Conservation (phyloP, 495 filamentous ascomycete species). For the Podospora appendiculata region DNA sequence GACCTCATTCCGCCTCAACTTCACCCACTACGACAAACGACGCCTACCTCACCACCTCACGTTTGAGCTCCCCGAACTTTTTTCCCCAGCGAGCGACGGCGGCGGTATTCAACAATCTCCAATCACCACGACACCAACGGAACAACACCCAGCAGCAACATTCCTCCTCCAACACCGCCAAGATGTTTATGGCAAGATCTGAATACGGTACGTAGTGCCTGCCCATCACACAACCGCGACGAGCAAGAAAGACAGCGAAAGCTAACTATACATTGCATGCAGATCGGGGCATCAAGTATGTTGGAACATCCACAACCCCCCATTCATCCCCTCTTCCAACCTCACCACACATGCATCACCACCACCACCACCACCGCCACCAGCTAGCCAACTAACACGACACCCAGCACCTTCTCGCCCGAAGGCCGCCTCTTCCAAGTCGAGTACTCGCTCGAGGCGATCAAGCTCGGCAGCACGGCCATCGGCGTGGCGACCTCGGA, state of each 20-base stretch:
- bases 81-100: neutral
- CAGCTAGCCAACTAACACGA: slow-evolving; percentile 1
- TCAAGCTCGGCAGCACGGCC: slow-evolving; percentile 96
- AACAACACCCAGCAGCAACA: neutral
- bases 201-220: slow-evolving; percentile 74
- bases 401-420: slow-evolving; percentile 90
- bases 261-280: slow-evolving; percentile 33
- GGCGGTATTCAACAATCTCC: neutral
- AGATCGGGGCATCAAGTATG: slow-evolving; percentile 99
- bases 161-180: slow-evolving; percentile 36
- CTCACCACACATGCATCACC: neutral
- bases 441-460: slow-evolving; percentile 99
- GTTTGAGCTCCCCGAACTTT: neutral
- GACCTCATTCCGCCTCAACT: slow-evolving; percentile 7
- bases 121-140: neutral
- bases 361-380: too few relatives aligned
- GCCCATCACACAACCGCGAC: neutral
- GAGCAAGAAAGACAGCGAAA: neutral
- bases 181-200: slow-evolving; percentile 99
- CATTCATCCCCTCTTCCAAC: neutral
- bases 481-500: slow-evolving; percentile 93
- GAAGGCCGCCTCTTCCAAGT: slow-evolving; percentile 99
- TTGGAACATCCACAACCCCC: slow-evolving; percentile 1
- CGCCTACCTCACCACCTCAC: slow-evolving; percentile 3
- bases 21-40: slow-evolving; percentile 8